Conservation (phyloP, 768 basidiomycete genomes). For the Suillus bovinus region DNA sequence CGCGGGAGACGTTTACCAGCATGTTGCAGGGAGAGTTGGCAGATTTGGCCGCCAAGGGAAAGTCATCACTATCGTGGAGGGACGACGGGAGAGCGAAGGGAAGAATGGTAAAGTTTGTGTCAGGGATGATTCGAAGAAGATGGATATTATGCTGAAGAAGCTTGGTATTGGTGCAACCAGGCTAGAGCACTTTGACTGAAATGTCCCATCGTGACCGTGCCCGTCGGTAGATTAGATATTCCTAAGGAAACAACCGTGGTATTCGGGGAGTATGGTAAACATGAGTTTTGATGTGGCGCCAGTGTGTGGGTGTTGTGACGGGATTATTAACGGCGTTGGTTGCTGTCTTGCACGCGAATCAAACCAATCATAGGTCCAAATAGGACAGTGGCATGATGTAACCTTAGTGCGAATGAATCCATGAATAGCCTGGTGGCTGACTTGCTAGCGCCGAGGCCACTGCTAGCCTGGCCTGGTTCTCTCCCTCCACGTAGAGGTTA, state of each 20-base stretch:
- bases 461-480: conserved; percentile 3
- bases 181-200: conserved; percentile 53
- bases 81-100: conserved; percentile 28
- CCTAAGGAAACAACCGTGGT: not conserved
- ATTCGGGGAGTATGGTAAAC: not conserved
- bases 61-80: conserved; percentile 62
- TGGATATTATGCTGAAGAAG: conserved; percentile 45
- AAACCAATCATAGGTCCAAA: conserved; percentile 4
- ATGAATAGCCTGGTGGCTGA: conserved; percentile 33
- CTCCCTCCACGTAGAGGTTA: not conserved
- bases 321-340: conserved; percentile 5
- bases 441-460: conserved; percentile 12
- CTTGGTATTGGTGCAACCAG: conserved; percentile 46
- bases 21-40: conserved; percentile 75
- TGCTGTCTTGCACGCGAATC: conserved; percentile 5
- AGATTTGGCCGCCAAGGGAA: conserved; percentile 66
- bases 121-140: conserved; percentile 38
- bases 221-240: conserved; percentile 2
- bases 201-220: not conserved
- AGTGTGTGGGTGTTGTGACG: not conserved
- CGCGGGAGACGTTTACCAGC: conserved; percentile 62
- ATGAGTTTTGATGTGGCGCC: conserved; percentile 1
- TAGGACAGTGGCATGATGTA: conserved; percentile 4
- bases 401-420: conserved; percentile 10
- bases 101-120: conserved; percentile 28